Conservation (phyloP, 2,329 filamentous ascomycete genomes). For the Aspergillus hiratsukae region DNA sequence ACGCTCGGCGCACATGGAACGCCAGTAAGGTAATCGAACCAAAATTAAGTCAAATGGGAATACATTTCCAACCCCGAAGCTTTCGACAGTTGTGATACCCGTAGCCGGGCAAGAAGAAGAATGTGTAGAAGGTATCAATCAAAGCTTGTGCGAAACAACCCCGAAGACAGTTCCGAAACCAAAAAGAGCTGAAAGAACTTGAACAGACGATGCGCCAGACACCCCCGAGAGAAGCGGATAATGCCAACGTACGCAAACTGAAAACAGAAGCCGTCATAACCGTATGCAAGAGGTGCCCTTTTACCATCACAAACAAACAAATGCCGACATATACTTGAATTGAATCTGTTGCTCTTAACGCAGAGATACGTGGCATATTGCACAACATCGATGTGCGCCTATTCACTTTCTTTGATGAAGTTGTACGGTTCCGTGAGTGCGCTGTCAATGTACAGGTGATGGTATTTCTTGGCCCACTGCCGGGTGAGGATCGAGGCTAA, state of each 20-base stretch:
- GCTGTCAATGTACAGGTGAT: constrained; percentile 35
- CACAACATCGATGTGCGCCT: constrained; percentile 22
- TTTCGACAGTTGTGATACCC: constrained; percentile 25
- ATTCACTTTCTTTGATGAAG: constrained; percentile 29
- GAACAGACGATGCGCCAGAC: constrained; percentile 27
- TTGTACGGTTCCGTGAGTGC: constrained; percentile 28
- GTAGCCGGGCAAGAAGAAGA: constrained; percentile 20
- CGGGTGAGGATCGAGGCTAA: constrained; percentile 85
- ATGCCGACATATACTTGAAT: constrained; percentile 37
- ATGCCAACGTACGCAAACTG: constrained; percentile 32
- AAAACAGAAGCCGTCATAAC: constrained; percentile 34
- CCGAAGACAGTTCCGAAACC: constrained; percentile 19
- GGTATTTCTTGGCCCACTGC: constrained; percentile 85
- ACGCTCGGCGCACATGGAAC: background rate
- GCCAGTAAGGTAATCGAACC: constrained; percentile 20
- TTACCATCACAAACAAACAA: constrained; percentile 41
- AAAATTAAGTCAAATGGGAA: constrained; percentile 17
- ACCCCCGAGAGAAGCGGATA: constrained; percentile 29
- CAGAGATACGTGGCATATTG: constrained; percentile 19
- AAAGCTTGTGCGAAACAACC: constrained; percentile 23
- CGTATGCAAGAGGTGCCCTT: constrained; percentile 36
- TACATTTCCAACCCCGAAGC: constrained; percentile 20
- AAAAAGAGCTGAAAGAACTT: constrained; percentile 17
- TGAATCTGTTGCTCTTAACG: constrained; percentile 21
- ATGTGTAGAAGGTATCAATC: constrained; percentile 30